Base-by-base conservation (phyloP, 805 yeast genomes). In the Metschnikowia kofuensis region DNA sequence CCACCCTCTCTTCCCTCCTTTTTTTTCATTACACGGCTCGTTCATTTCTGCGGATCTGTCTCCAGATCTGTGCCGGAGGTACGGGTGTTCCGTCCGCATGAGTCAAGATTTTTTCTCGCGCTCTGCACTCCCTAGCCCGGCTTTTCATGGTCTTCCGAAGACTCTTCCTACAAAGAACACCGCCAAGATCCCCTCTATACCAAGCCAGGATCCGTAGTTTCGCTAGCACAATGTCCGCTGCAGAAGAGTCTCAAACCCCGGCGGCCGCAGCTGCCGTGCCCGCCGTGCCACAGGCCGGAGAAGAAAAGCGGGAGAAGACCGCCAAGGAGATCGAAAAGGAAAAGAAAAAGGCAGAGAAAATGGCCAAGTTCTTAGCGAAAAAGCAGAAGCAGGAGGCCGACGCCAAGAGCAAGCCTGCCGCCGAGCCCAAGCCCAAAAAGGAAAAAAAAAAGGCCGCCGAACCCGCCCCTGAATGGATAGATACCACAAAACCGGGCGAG, bases 311-410 rank as follows among this genome's bases (percentile, higher is more conserved):
- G 26, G 48, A 43, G 32, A 87, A 86, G 40, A 83, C 89, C 38
- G 85, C 85, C 53, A 87, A 87, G 66, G 89, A 87, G 70, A 75
- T 88, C 46, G 96, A 89, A 67, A 89, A 87, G 63, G 96, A 89
- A 74, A 78, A 85, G 64, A 84, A 89, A 76, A 82, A 88, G 77
- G 91, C 96, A 55, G 94, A 89, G 75, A 85, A 89, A 67, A 72
- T 88, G 61, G 86, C 94, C 68, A 84, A 89, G 69, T 89, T 91
- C 70, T 79, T 84, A 61, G 96, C 98, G 50, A 86, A 90, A 69
- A 81, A 87, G 66, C 83, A 83, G 47, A 79, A 76, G 50, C 78
- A 79, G 52, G 59, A 53, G 32, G 77, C 77, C 46, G 76, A 74
- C 51, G 76, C 75, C 40, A 38, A 31, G 34, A 65, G 67, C 36